A percentile compares a stretch with the other conserved stretches of the same genome.
phyloP scores from a whole-genome alignment of 768 basidiomycete genomes.

The Boletus sp. region DNA sequence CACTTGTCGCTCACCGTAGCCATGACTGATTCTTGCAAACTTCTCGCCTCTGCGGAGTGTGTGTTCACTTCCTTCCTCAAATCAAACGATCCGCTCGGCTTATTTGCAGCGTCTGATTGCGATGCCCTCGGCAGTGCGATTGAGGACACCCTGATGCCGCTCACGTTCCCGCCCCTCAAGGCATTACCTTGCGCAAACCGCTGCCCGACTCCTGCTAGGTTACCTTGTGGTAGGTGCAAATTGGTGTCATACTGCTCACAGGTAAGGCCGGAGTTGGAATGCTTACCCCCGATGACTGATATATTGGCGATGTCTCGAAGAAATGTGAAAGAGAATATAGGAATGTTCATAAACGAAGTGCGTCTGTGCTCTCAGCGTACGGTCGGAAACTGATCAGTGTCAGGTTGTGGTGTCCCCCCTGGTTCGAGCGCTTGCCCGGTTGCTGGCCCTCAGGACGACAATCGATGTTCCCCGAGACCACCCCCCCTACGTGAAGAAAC shows the following conservation, averaged over 20 bases:
- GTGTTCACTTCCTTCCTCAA: constrained; percentile 13
- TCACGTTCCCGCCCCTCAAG: constrained; percentile 23
- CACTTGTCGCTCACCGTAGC: neutral
- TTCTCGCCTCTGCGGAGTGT: neutral
- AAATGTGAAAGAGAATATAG: constrained; percentile 39
- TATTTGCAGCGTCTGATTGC: constrained; percentile 17
- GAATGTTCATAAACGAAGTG: constrained; percentile 36
- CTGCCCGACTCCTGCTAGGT: constrained; percentile 28
- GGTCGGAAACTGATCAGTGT: neutral
- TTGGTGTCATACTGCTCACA: constrained; percentile 45
- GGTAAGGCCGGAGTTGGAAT: constrained; percentile 5
- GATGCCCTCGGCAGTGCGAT: constrained; percentile 13
- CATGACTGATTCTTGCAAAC: constrained; percentile 7
- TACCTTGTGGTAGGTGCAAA: constrained; percentile 29
- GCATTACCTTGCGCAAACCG: constrained; percentile 33
- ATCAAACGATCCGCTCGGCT: constrained; percentile 17
- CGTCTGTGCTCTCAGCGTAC: neutral
- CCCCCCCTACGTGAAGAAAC: neutral
- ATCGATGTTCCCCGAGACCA: neutral
- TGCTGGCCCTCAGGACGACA: constrained; percentile 2
- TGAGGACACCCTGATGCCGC: constrained; percentile 11
- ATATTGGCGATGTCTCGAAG: constrained; percentile 15
- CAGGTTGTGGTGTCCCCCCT: constrained; percentile 15
- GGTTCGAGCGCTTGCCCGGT: neutral
- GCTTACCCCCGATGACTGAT: neutral